Evolutionary conservation across 2,329 filamentous ascomycete genomes (phyloP).

Genomic region (Xylaria multiplex): DNA sequence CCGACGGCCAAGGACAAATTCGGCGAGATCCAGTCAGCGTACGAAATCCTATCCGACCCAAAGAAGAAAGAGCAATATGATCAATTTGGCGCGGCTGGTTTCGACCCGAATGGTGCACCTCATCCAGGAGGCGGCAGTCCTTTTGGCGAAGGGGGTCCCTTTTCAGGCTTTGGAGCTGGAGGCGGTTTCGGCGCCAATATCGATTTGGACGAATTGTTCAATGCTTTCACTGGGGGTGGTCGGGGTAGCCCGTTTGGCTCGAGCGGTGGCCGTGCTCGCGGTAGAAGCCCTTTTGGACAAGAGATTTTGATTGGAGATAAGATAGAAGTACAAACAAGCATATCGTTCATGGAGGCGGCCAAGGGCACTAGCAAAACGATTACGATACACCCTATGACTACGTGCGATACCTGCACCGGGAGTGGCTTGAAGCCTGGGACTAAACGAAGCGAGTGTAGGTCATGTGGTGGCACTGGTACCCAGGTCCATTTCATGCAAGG

Average conservation of each 20-base stretch:
- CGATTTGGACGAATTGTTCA: slow-evolving; percentile 96
- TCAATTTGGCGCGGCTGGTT: slow-evolving; percentile 86
- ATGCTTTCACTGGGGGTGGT: slow-evolving; percentile 76
- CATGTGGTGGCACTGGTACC: slow-evolving; percentile 87
- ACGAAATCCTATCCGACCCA: slow-evolving; percentile 91
- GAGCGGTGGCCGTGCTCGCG: slow-evolving; percentile 60
- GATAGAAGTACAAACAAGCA: slow-evolving; percentile 92
- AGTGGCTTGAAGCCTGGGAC: slow-evolving; percentile 85
- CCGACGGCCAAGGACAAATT: slow-evolving; percentile 93
- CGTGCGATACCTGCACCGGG: slow-evolving; percentile 85
- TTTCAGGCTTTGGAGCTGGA: slow-evolving; percentile 65
- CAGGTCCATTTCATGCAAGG: slow-evolving; percentile 89
- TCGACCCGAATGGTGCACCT: slow-evolving; percentile 76
- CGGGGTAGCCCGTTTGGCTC: slow-evolving; percentile 66
- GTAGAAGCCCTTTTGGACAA: slow-evolving; percentile 76
- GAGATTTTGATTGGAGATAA: slow-evolving; percentile 93
- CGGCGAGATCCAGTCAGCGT: slow-evolving; percentile 89
- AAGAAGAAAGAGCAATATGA: slow-evolving; percentile 95
- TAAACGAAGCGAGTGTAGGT: slow-evolving; percentile 76
- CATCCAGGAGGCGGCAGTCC: slow-evolving; percentile 65
- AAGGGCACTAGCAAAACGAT: slow-evolving; percentile 93
- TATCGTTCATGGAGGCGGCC: slow-evolving; percentile 95
- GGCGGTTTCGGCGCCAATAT: slow-evolving; percentile 84
- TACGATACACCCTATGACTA: slow-evolving; percentile 79
- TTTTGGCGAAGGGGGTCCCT: slow-evolving; percentile 68